phyloP scores from a whole-genome alignment of 805 yeast genomes.

The Diddensiella caesifluorescens region DNA sequence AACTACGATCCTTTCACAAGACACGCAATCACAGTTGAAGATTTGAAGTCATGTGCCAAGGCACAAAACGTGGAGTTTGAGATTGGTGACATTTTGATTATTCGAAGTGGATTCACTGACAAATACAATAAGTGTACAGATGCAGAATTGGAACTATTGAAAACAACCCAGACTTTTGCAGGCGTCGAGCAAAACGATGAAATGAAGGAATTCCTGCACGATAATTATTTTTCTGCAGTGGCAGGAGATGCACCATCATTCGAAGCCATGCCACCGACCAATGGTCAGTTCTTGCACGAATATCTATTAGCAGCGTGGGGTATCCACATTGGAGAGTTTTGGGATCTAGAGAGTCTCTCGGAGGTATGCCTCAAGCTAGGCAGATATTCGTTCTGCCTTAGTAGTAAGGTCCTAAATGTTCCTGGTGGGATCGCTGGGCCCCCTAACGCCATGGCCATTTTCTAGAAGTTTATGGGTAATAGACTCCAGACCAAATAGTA shows the following conservation, averaged over 20 bases:
- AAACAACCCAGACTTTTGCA: slow-evolving; percentile 11
- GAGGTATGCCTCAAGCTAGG: slow-evolving; percentile 16
- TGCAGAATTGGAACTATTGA: slow-evolving; percentile 11
- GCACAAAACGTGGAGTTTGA: slow-evolving; percentile 2
- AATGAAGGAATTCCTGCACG: slow-evolving; percentile 18
- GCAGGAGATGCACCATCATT: slow-evolving; percentile 19
- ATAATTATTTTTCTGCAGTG: slow-evolving; percentile 16
- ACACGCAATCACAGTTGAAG: slow-evolving; percentile 2
- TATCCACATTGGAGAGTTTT: slow-evolving; percentile 26
- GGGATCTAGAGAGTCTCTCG: slow-evolving; percentile 22
- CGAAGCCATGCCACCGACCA: slow-evolving; percentile 15
- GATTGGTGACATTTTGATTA: background rate
- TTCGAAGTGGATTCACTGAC: slow-evolving; percentile 1
- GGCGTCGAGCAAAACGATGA: slow-evolving; percentile 16
- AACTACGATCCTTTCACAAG: slow-evolving; percentile 6
- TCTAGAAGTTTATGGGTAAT: slow-evolving; percentile 4
- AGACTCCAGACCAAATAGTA: slow-evolving; percentile 4
- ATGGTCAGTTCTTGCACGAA: slow-evolving; percentile 16
- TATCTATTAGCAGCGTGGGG: slow-evolving; percentile 27
- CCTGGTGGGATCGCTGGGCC: slow-evolving; percentile 24
- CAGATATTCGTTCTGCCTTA: slow-evolving; percentile 22
- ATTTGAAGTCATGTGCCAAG: background rate
- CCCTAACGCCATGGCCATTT: slow-evolving; percentile 39
- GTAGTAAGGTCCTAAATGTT: slow-evolving; percentile 23
- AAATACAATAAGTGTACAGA: background rate